phyloP scores from a whole-genome alignment of 371 early-diverging fungal species.

The Rhizopus sp. region DNA sequence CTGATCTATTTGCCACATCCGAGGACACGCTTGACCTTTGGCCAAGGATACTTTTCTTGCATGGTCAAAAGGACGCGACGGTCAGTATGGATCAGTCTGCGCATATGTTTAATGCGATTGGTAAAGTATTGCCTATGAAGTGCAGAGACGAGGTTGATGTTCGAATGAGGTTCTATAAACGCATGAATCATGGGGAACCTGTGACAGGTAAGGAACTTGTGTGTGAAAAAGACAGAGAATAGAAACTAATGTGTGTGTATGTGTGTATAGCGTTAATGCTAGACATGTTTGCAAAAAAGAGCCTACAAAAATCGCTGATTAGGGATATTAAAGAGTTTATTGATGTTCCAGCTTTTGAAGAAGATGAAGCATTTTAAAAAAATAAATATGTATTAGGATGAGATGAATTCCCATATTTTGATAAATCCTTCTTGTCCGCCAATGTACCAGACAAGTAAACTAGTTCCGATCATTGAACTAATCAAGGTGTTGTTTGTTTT shows the following conservation, averaged over 20 bases:
- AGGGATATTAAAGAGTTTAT: constrained; percentile 50
- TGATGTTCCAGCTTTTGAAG: constrained; percentile 25
- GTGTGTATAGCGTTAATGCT: constrained; percentile 39
- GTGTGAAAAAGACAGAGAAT: not conserved
- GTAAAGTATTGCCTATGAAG: constrained; percentile 36
- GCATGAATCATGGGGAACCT: constrained; percentile 45
- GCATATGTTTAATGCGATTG: constrained; percentile 44
- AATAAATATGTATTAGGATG: constrained; percentile 8
- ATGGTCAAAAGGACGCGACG: constrained; percentile 47
- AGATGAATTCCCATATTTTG: constrained; percentile 21
- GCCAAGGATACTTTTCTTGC: constrained; percentile 47
- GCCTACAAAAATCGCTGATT: constrained; percentile 30
- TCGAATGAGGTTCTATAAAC: constrained; percentile 44
- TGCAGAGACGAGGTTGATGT: constrained; percentile 45
- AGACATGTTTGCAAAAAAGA: constrained; percentile 26
- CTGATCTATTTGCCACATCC: constrained; percentile 30
- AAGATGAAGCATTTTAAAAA: constrained; percentile 15
- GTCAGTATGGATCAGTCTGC: constrained; percentile 46
- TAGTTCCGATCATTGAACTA: constrained; percentile 17
- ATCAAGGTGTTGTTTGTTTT: not conserved
- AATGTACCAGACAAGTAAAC: constrained; percentile 29
- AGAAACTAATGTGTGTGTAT: no score
- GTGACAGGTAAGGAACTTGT: constrained; percentile 33
- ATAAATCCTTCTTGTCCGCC: constrained; percentile 27
- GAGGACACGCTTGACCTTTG: constrained; percentile 31